Evolutionary conservation across 1,139 yeast species (phyloP), one percentile per base, ranked within the genome.

Genomic region (Yamadazyma membranifaciens): DNA sequence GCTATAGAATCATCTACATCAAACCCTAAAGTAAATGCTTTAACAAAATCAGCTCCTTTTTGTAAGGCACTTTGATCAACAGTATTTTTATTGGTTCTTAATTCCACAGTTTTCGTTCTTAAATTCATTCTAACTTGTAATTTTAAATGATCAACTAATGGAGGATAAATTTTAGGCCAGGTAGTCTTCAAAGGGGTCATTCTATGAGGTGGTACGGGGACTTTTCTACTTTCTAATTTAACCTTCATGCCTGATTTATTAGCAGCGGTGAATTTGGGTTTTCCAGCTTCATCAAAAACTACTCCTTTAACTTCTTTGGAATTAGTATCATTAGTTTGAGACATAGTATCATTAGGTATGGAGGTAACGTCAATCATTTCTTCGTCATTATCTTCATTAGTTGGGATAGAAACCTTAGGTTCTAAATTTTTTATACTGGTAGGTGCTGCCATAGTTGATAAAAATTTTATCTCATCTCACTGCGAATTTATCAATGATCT

Each of bases 1-100:
- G 99, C 97, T 55, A 94, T 87, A 36, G 98, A 92, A 63, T 92
- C 99, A 61, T 94, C 98, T 34, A 91, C 81, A 59, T 92, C 99
- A 57, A 92, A 92, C 10, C 99, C 99, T 40, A 91, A 75, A 20
- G 96, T 83, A 63, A 94, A 92, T 1, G 98, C 98, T 60, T 87
- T 85, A 47, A 92, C 79, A 59, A 92, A 92, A 66, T 92, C 99
- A 17, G 96, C 96, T 45, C 98, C 99, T 62, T 92, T 92, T 60
- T 92, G 99, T 50, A 92, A 73, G 3, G 98, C 97, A 37, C 96
- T 95, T 17, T 87, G 84, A 55, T 94, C 98, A 3, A 84, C 83
- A 4, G 98, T 91, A 53, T 74, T 73, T 46, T 83, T 81, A 47
- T 78, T 73, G 2, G 98, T 91, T 64, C 88, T 81, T 55, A 92